Percentiles rank a stretch among this genome's conserved stretches.
These are phyloP conservation scores for Phialophora chinensis DNA, from an alignment of 2,329 filamentous ascomycete species.

Conservation along the genomic window DNA sequence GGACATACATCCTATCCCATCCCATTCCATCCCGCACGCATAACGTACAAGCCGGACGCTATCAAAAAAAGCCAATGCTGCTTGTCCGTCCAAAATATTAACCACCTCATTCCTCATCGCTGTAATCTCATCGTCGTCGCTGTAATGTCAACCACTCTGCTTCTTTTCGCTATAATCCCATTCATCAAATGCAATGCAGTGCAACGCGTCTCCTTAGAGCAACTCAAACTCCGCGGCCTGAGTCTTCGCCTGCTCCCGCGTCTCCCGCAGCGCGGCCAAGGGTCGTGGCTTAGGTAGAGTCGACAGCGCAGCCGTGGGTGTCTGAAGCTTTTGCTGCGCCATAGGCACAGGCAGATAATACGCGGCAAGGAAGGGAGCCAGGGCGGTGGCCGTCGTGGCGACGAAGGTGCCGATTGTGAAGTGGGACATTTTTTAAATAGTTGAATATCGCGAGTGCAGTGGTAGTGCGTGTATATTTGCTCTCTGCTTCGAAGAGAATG, in stretches of 20 bases:
- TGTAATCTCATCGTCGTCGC: neutral
- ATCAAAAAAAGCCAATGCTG: neutral
- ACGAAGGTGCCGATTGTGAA: conserved; percentile 27
- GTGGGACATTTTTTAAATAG: conserved; percentile 23
- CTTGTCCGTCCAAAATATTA: neutral
- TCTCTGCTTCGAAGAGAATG: neutral
- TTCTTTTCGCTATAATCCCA: neutral
- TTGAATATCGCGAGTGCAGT: no score
- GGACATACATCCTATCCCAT: neutral
- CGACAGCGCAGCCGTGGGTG: conserved; percentile 10
- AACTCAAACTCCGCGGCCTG: conserved; percentile 19
- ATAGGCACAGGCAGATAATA: conserved; percentile 24
- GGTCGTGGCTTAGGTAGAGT: conserved; percentile 28
- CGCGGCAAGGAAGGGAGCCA: conserved; percentile 29
- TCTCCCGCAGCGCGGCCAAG: conserved; percentile 21
- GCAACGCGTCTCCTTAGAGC: neutral
- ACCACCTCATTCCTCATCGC: neutral
- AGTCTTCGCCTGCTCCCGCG: conserved; percentile 19
- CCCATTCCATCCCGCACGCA: neutral
- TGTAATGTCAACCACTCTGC: neutral
- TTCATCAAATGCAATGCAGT: neutral
- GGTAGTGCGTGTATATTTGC: no score
- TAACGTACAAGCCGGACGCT: neutral
- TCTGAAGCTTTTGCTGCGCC: conserved; percentile 10
- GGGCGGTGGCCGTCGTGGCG: conserved; percentile 29